Base-by-base conservation (phyloP, 495 filamentous ascomycete species). In the Penicillium malachiteum region DNA sequence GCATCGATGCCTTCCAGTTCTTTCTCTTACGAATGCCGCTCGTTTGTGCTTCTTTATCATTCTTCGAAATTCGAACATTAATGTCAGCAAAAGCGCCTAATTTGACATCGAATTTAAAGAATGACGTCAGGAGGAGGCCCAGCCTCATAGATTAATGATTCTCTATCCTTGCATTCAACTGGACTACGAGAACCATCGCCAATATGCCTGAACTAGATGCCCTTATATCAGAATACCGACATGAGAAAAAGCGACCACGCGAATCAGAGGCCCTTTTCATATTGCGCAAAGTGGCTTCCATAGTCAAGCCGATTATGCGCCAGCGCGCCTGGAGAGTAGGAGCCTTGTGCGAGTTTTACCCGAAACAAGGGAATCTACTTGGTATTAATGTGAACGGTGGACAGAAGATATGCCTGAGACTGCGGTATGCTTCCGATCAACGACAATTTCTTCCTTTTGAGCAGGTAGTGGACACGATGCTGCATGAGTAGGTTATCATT, bases 251-350 rank as follows among this genome's bases (percentile, higher is more conserved):
- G 37, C 83, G 89, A 3, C 85, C 87, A 0, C 81, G 87, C 7
- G 84, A 88, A 54, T 78, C 86, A 9, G 90, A 95, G 55, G 94
- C 92, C n/a, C 78, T 97, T 11, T 76, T 84, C n/a, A 83, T 82
- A 40, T 79, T 97, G 11, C 87, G 84, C 56, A 92, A 91, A 69
- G 78, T 96, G 18, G 91, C 92, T 14, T 94, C 91, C 11, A 69
- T 96, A 12, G 92, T 97, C 41, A 98, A 96, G 69, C 94, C 94
- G 12, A 89, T 98, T 50, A 97, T 97, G 93, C 78, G 90, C 57
- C 89, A 89, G 48, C 81, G 90, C 41, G 78, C 77, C 21, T 98
- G 92, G 90, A 86, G 72, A 57, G 90, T 98, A 17, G 82, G 83
- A 7, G 83, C 86, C 39, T 82, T 98, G 13, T 83, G 83, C 26